Evolutionary conservation across 768 basidiomycete genomes (phyloP), one percentile per base, ranked within the genome.

Genomic region (Suillus hirtellus): DNA sequence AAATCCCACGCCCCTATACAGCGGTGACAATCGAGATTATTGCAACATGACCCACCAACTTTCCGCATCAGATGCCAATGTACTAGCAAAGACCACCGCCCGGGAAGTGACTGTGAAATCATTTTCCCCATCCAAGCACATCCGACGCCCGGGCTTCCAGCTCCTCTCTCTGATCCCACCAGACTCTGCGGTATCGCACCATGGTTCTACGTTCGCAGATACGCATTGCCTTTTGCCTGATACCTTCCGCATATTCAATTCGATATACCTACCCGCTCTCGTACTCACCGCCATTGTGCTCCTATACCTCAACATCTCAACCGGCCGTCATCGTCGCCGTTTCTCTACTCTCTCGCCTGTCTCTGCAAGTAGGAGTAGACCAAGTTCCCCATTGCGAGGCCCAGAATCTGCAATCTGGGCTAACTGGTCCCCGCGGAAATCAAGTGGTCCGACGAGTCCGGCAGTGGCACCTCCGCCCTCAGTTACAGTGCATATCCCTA

Each of bases 21-120:
- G 92, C 70, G 95, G 89, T 7, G 94, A 98, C 75, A 92, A 96
- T 73, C 90, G 93, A 58, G 95, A 97, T 75, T 92, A 92, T 69
- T 98, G 95, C 70, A 92, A 93, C 67, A 82, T 89, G 69, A 76
- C 75, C 27, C 91, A 92, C 72, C 76, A 76, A 40, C 66, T 78
- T 10, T 70, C 73, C 4, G 68, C 65, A n/a, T 65, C 68, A 21
- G 70, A 73, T 50, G 55, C 59, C 46, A 65, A 61, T 52, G 59
- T 68, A 43, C 70, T 62, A 67, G 61, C 64, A 64, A 60, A 61
- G 17, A 65, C 65, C 66, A 63, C 70, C 3, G 78, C 89, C 50
- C 87, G 88, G 54, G 95, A 96, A 76, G 84, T 95, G 24, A 95
- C 94, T 1, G 80, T 96, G 63, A 96, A 95, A 73, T 90, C 94